Conservation (phyloP, 192 early-diverging fungal genomes). For the Backusella circina region DNA sequence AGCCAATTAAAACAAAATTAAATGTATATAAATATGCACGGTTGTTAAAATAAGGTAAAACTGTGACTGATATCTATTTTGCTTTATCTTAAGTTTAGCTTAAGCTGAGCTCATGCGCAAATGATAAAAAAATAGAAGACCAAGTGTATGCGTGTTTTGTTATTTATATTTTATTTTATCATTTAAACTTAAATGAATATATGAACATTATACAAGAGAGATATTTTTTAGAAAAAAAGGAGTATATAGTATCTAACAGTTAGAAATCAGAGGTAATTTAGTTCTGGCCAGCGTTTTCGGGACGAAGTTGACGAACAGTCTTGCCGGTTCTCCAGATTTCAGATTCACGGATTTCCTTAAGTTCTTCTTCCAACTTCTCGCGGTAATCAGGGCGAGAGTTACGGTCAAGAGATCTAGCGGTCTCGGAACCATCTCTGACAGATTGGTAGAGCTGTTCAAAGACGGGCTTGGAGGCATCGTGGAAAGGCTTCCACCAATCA, state of each 20-base stretch:
- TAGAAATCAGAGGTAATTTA: neutral
- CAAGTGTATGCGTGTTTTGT: neutral
- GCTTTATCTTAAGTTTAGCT: neutral
- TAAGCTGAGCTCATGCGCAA: neutral
- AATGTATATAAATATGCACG: neutral
- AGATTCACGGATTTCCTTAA: constrained; percentile 80
- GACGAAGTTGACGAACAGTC: constrained; percentile 84
- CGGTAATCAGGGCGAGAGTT: constrained; percentile 93
- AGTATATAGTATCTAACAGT: neutral
- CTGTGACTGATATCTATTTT: neutral
- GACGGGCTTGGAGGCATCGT: constrained; percentile 89
- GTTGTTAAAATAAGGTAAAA: neutral
- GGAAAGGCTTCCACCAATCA: constrained; percentile 96
- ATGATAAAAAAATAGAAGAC: neutral
- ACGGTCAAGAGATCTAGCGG: constrained; percentile 77
- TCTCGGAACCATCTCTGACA: constrained; percentile 87
- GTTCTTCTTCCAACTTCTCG: constrained; percentile 86
- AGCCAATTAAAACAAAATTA: neutral
- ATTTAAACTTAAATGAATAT: neutral
- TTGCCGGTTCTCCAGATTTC: constrained; percentile 94
- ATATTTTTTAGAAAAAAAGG: constrained; percentile 6
- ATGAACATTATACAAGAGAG: neutral
- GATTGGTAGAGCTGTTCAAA: constrained; percentile 87
- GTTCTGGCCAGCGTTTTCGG: constrained; percentile 66
- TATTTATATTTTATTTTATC: constrained; percentile 1